Evolutionary conservation across 305 asterid genomes (phyloP), one percentile per base, ranked within the genome.

Genomic region (Withania somnifera): DNA sequence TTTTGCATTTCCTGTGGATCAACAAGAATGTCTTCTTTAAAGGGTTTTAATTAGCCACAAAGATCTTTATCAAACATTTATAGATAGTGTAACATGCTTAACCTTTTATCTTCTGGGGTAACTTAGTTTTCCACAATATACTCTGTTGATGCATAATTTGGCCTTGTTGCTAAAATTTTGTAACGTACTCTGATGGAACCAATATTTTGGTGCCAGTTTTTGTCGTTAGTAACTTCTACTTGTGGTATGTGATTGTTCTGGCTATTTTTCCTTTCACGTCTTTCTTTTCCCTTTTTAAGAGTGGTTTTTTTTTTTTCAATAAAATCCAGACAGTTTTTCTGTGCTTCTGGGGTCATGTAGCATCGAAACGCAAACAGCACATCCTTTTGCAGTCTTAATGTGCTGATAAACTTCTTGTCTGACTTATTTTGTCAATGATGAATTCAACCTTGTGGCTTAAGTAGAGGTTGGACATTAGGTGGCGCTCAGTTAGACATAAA

Each of bases 391-490:
- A 75, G 17, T 73, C 22, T 47, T 47, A 10, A 47, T 73, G 24
- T 50, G 28, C 26, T 26, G 79, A 15, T 15, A 26, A 26, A 17
- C 7, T 75, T 28, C 80, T 51, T 47, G 47, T 45, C 42, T 75
- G 28, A 26, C 61, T 47, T 50, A 17, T 73, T n/a, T 11, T 22
- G 53, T 47, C 42, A 13, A 14, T 73, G 60, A 47, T 73, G 26
- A 47, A 73, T 73, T 71, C 26, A 73, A 73, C 26, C 60, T 22
- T 5, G 60, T 75, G 80, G 80, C 40, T 45, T 32, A 77, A 86
- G 90, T 75, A 87, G 85, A 79, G 89, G 83, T 30, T 89, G 92
- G 92, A 85, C 88, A 22, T 61, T 86, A 82, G 86, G 84, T 82
- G 91, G 89, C 67, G 47, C 87, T 84, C 91, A 88, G 51, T 45